Evolutionary conservation across 2,329 filamentous ascomycete species (phyloP), one percentile per base, ranked within the genome.

Genomic region (Penicillium hesseltinei): DNA sequence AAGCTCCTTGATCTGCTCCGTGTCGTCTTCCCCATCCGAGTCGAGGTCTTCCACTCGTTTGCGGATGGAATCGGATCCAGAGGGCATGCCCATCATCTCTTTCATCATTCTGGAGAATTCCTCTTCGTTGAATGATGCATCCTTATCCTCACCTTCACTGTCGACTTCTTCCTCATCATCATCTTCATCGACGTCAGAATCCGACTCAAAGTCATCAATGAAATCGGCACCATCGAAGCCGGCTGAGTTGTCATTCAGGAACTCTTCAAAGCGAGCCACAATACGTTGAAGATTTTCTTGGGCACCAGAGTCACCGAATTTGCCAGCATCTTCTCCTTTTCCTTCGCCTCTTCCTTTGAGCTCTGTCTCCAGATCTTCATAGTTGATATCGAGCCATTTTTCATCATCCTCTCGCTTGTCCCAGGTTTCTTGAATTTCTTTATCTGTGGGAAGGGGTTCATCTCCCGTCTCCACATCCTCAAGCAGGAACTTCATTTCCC

Each of bases 301-400:
- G 1, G 77, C 71, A 8, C 69, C 71, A 39, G 76, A 75, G 44
- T 78, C 75, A n/a, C 78, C 79, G 64, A 81, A 81, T 9, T 66
- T 68, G 1, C 74, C 75, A 7, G 46, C 48, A 23, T 48, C 61
- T 4, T 62, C 66, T 13, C 51, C 61, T 44, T 69, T 60, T 17
- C 57, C 65, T 46, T 76, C 79, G 0, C 83, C 82, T 31, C 83
- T 80, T 1, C 84, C 84, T 54, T 80, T 78, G 2, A 99, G 77
- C 71, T 97, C 92, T 29, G 83, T 81, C 67, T 97, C 92, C 55
- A 99, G 91, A 61, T 97, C 92, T 19, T 88, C 83, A 64, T 91
- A 97, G 69, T 92, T 87, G 56, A 99, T 95, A 66, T 97, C 88
- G 62, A 99, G 80, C 94, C 94, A 99, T 23, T 84, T 82, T 66